Evolutionary conservation across 495 filamentous ascomycete species (phyloP).

Genomic region (Cercophora sp.): DNA sequence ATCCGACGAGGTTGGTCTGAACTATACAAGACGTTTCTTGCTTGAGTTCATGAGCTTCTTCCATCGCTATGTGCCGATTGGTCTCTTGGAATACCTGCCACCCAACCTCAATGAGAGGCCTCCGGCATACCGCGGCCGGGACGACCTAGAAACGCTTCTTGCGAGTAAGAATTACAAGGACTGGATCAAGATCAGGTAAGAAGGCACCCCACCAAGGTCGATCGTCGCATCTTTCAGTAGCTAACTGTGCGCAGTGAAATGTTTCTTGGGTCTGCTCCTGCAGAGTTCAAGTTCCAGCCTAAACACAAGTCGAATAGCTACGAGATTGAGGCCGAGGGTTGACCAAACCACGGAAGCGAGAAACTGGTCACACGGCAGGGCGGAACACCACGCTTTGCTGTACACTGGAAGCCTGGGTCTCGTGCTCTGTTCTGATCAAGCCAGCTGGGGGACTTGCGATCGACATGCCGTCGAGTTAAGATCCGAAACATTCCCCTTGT

Average conservation of each 20-base stretch:
- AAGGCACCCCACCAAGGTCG: too few relatives aligned
- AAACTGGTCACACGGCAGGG: too few relatives aligned
- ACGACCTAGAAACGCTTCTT: constrained; percentile 88
- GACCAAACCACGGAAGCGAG: too few relatives aligned
- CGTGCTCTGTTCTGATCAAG: too few relatives aligned
- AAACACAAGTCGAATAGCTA: constrained; percentile 95
- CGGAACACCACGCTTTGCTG: too few relatives aligned
- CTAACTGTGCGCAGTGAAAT: constrained; percentile 64
- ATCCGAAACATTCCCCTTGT: constrained; percentile 8
- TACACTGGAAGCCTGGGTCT: too few relatives aligned
- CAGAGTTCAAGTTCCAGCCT: constrained; percentile 90
- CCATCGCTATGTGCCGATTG: constrained; percentile 84
- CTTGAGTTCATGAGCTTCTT: constrained; percentile 94
- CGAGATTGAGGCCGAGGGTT: constrained; percentile 58
- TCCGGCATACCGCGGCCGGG: constrained; percentile 73
- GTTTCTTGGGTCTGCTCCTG: constrained; percentile 89
- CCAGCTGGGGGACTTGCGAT: neutral
- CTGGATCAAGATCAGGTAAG: constrained; percentile 97
- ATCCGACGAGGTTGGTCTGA: constrained; percentile 86
- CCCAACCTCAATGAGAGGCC: constrained; percentile 83
- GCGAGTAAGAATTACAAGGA: constrained; percentile 87
- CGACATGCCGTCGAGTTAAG: constrained; percentile 3
- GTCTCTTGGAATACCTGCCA: constrained; percentile 81
- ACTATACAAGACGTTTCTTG: constrained; percentile 82
- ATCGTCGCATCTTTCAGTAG: too few relatives aligned